Base-by-base conservation (phyloP, 1,139 yeast genomes). In the Meyerozyma athensensis region DNA sequence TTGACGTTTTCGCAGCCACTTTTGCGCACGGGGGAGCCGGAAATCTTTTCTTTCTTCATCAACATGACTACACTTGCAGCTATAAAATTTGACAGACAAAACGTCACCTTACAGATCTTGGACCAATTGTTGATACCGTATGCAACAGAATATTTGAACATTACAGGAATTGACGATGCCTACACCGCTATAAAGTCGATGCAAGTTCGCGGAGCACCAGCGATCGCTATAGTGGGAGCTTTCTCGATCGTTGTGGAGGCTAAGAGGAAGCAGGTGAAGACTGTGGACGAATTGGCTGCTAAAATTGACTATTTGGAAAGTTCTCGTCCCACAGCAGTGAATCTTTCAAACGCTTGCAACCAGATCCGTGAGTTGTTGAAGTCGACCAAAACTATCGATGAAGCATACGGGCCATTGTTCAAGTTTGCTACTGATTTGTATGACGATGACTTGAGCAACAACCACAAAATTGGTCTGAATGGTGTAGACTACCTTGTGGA, bases 201-300 rank as follows among this genome's bases (percentile, higher is more conserved):
- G 98, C 89, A 86, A 53, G 97, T 94, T 4, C 75, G 98, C 56
- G 98, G 98, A 17, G 98, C 98, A 0, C 98, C 98, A 0, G 97
- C 97, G 2, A 92, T 92, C 54, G 97, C 97, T 41, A 86, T 92
- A 40, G 97, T 92, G 3, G 97, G 96, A 8, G 81, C 90, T 1
- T 72, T 89, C 43, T 76, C 96, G 1, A 74, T 90, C n/a, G 81
- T 86, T 1, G 80, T 85, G 12, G 96, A 90, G 46, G 61, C 80
- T 7, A 45, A 60, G 28, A 53, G 20, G 26, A 50, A 13, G 8
- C 36, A 1, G 21, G 58, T 45, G 17, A 60, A 61, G 41, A 39
- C 52, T 0, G 59, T 64, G 4, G 43, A 37, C n/a, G 49, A 61
- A 12, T 61, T 82, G 39, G 30, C 56, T 2, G 52, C 61, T 23